These are phyloP conservation scores for Gossypium bickii DNA, from an alignment of 345 rosid species.

Conservation along the genomic window DNA sequence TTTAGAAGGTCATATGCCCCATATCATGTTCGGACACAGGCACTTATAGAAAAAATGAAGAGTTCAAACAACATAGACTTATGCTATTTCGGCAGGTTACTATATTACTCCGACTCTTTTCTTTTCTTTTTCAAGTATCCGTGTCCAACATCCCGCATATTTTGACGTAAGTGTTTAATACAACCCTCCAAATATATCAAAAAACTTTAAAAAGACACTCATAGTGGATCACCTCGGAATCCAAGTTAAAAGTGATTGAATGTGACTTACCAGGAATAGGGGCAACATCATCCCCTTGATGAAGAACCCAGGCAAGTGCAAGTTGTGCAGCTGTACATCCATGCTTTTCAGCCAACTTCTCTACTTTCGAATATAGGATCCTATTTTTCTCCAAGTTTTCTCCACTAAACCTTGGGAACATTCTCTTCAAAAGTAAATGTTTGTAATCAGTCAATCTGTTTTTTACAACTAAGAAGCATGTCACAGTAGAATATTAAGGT, in stretches of 20 bases:
- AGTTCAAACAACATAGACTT: no score
- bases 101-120: neutral
- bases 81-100: neutral
- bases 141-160: no score
- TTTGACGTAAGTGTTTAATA: no score
- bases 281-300: conserved; percentile 28
- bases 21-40: no score
- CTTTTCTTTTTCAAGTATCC: no score
- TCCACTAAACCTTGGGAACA: conserved; percentile 18
- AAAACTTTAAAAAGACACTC: no score
- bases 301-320: conserved; percentile 44
- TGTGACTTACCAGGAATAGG: conserved; percentile 1
- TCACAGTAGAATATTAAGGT: no score
- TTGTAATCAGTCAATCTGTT: neutral
- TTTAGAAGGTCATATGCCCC: no score
- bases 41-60: no score
- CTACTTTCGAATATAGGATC: conserved; percentile 22
- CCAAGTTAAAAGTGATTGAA: neutral
- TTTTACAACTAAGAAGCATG: neutral
- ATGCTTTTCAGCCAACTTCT: conserved; percentile 29
- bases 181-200: no score
- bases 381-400: conserved; percentile 33
- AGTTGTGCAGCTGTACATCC: conserved; percentile 38
- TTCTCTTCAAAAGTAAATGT: neutral
- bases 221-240: neutral